Percentiles rank a stretch among this genome's conserved stretches.
phyloP scores from a whole-genome alignment of 495 filamentous ascomycete genomes.

The Hypoxylon fragiforme region DNA sequence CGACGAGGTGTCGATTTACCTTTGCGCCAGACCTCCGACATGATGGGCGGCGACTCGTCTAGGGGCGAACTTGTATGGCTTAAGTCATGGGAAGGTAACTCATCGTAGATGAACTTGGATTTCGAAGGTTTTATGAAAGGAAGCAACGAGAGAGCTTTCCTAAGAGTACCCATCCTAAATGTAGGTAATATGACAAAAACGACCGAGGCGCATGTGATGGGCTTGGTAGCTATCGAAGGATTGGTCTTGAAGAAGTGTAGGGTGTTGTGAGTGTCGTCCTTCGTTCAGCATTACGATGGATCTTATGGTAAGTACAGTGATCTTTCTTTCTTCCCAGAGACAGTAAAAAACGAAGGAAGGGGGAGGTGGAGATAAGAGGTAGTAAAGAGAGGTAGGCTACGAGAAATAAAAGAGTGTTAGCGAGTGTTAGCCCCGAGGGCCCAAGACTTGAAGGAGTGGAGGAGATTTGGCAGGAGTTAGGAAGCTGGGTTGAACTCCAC shows the following conservation, averaged over 20 bases:
- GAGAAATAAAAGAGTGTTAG: not conserved
- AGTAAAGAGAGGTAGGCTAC: not conserved
- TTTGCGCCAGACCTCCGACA: constrained; percentile 27
- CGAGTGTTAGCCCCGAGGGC: constrained; percentile 10
- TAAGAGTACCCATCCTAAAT: constrained; percentile 25
- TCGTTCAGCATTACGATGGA: constrained; percentile 23
- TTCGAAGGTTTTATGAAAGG: constrained; percentile 22
- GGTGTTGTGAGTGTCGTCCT: constrained; percentile 9
- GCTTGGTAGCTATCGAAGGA: constrained; percentile 14
- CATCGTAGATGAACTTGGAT: constrained; percentile 23
- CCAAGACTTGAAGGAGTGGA: constrained; percentile 23
- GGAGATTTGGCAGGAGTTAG: not conserved
- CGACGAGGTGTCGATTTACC: constrained; percentile 16
- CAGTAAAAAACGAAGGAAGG: not conserved
- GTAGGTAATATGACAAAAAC: constrained; percentile 4
- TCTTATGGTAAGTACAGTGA: constrained; percentile 6
- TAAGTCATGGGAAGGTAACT: constrained; percentile 31
- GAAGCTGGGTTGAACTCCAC: constrained; percentile 22
- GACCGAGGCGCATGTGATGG: constrained; percentile 14
- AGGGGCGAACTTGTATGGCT: constrained; percentile 24
- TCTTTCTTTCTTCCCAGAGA: constrained; percentile 2
- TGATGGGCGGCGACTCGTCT: constrained; percentile 22
- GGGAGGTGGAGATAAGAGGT: too few relatives aligned
- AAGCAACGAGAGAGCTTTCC: constrained; percentile 23
- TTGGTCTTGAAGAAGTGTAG: constrained; percentile 6